phyloP scores from a whole-genome alignment of 1,284 basidiomycete species.

The Ceratobasidium sp. region DNA sequence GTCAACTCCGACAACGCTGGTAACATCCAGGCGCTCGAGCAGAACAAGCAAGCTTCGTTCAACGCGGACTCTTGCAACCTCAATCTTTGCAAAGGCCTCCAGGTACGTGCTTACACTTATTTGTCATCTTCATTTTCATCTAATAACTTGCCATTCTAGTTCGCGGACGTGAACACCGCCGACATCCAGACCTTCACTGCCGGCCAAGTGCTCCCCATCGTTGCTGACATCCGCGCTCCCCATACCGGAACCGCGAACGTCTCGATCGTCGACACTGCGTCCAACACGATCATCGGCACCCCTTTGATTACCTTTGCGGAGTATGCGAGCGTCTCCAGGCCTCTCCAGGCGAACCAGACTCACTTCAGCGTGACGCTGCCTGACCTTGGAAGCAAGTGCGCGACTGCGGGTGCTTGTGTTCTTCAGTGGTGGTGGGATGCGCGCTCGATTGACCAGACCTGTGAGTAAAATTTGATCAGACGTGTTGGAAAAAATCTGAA shows the following conservation, averaged over 20 bases:
- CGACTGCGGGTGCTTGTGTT: slow-evolving; percentile 40
- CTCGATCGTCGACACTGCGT: slow-evolving; percentile 44
- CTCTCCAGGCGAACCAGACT: slow-evolving; percentile 8
- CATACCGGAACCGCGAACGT: slow-evolving; percentile 17
- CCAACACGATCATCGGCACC: slow-evolving; percentile 44
- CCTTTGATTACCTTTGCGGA: slow-evolving; percentile 19
- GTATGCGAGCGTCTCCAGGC: neutral
- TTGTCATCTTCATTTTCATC: neutral
- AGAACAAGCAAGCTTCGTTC: slow-evolving; percentile 17
- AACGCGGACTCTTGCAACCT: slow-evolving; percentile 14
- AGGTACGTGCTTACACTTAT: neutral
- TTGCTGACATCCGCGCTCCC: slow-evolving; percentile 21
- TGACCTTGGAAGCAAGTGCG: slow-evolving; percentile 44
- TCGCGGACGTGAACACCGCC: slow-evolving; percentile 23
- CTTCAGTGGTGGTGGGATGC: slow-evolving; percentile 40
- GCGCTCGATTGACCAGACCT: slow-evolving; percentile 18
- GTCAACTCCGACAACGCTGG: slow-evolving; percentile 13
- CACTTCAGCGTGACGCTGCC: slow-evolving; percentile 45
- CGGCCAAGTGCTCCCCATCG: slow-evolving; percentile 23
- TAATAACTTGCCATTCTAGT: slow-evolving; percentile 7
- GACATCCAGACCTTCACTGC: slow-evolving; percentile 24
- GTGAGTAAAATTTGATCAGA: neutral
- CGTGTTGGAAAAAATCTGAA: neutral
- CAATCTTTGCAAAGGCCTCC: slow-evolving; percentile 23
- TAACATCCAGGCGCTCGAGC: slow-evolving; percentile 17